Conservation (phyloP, 163 green algal genomes). For the Scenedesmus sp. region DNA sequence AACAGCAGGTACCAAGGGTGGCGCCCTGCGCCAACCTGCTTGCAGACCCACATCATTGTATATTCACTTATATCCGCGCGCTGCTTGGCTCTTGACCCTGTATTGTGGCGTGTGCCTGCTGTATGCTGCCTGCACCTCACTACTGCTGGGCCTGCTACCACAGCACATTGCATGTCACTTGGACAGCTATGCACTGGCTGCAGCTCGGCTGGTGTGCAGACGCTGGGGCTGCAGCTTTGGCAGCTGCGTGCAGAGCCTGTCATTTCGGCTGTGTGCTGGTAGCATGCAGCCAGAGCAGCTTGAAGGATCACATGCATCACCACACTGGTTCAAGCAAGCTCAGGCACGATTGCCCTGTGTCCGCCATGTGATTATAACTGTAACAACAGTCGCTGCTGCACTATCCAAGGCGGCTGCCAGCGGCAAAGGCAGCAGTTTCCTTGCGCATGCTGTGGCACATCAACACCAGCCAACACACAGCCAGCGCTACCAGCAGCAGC, state of each 20-base stretch:
- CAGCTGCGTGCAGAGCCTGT: background rate
- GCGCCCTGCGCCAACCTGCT: too few species aligned
- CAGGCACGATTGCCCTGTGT: background rate
- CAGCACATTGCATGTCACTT: background rate
- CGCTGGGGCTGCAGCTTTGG: constrained; percentile 8
- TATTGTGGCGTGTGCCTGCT: background rate
- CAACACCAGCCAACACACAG: background rate
- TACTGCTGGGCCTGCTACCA: background rate
- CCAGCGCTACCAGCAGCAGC: background rate
- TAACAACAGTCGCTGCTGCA: background rate
- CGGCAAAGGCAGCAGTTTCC: background rate
- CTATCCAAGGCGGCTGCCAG: too few species aligned
- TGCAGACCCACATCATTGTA: too few species aligned
- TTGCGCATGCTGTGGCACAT: background rate
- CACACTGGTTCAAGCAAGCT: background rate
- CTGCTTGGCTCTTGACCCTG: background rate
- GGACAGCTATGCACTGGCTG: background rate
- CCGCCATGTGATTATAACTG: background rate
- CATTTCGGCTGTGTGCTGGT: background rate
- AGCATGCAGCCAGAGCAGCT: background rate
- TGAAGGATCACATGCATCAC: background rate
- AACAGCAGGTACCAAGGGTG: background rate
- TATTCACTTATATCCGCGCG: too few species aligned
- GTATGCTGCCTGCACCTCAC: background rate
- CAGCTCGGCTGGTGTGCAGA: background rate